These are phyloP conservation scores for Pythium dissotocum DNA, from an alignment of 352 stramenopile genomes.

Conservation along the genomic window DNA sequence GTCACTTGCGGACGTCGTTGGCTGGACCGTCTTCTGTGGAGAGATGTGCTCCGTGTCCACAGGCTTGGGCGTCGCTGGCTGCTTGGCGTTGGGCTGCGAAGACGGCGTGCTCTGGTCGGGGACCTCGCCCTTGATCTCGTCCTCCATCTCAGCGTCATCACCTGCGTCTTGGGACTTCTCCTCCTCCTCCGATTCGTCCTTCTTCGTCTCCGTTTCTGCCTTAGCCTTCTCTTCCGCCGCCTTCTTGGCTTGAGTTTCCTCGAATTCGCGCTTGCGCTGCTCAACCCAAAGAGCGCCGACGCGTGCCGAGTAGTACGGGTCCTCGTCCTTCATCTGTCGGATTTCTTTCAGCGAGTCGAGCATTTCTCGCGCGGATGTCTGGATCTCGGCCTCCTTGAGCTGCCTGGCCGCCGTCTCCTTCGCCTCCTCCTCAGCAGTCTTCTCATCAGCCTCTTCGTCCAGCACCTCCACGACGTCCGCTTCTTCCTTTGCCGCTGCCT, in stretches of 20 bases:
- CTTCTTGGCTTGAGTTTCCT: not conserved
- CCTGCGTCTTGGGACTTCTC: not conserved
- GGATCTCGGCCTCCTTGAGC: not conserved
- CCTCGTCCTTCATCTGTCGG: slow-evolving; percentile 31
- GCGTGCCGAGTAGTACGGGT: slow-evolving; percentile 20
- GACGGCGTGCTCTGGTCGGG: not conserved
- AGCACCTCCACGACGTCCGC: not conserved
- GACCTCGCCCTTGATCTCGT: not conserved
- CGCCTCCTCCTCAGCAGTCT: not conserved
- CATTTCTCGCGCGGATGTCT: slow-evolving; percentile 12
- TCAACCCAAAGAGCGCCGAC: slow-evolving; percentile 7
- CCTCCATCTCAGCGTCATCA: not conserved
- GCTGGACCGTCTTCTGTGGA: not conserved
- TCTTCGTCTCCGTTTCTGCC: not conserved
- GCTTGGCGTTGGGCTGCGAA: not conserved
- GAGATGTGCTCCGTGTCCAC: not conserved
- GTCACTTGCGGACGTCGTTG: not conserved
- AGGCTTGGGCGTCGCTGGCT: not conserved
- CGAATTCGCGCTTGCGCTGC: slow-evolving; percentile 3
- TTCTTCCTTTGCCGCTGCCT: not conserved
- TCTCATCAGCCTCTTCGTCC: too few relatives aligned
- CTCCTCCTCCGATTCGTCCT: not conserved
- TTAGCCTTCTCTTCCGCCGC: not conserved
- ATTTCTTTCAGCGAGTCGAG: slow-evolving; percentile 14
- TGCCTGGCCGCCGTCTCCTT: not conserved